Evolutionary conservation across 108 stramenopile species (phyloP).

Genomic region (Skeletonema costatum): DNA sequence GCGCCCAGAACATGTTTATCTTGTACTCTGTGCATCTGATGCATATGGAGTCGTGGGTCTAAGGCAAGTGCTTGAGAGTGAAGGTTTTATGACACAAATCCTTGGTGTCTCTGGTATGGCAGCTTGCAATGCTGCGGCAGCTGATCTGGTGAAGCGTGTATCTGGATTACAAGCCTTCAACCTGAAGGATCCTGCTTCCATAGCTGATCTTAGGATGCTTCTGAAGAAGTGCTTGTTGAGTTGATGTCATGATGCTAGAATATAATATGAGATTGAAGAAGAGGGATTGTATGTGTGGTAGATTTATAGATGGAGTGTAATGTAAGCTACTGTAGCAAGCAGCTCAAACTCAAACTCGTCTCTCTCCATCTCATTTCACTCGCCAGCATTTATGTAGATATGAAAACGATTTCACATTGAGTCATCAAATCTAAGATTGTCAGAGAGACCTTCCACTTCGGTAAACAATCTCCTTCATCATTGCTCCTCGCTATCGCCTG

Average conservation of each 20-base stretch:
- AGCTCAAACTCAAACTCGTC: too few relatives aligned
- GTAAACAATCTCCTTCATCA: too few relatives aligned
- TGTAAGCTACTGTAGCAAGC: too few relatives aligned
- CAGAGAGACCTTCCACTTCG: too few relatives aligned
- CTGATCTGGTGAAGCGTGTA: neutral
- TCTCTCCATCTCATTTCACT: too few relatives aligned
- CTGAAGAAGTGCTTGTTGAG: neutral
- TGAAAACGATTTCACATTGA: too few relatives aligned
- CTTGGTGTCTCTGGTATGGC: constrained; percentile 5
- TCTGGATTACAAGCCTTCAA: neutral
- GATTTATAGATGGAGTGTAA: too few relatives aligned
- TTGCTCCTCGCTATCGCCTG: too few relatives aligned
- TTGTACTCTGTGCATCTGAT: constrained; percentile 16
- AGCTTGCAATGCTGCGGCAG: neutral
- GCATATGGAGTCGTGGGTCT: constrained; percentile 1
- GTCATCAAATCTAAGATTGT: too few relatives aligned
- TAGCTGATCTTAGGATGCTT: neutral
- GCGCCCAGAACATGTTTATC: neutral
- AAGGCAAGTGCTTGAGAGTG: neutral
- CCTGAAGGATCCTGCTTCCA: neutral
- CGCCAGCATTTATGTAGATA: too few relatives aligned
- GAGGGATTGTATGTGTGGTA: too few relatives aligned
- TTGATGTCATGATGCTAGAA: neutral
- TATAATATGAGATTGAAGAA: too few relatives aligned
- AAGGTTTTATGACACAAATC: neutral